A percentile compares a stretch with the other conserved stretches of the same genome.
phyloP scores from a whole-genome alignment of 805 yeast species.

The Candida ipomoeae region DNA sequence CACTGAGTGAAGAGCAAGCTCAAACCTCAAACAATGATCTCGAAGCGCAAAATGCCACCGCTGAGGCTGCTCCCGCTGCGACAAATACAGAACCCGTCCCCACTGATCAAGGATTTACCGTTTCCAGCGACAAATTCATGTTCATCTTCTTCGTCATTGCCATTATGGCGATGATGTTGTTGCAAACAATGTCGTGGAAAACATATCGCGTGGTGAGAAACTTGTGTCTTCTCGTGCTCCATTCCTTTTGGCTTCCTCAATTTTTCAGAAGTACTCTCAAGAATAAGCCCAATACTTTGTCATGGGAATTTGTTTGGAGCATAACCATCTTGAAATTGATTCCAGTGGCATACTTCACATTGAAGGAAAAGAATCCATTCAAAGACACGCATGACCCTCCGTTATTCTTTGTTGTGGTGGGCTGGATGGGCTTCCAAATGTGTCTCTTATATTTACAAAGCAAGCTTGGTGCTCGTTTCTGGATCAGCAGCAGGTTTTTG shows the following conservation, averaged over 20 bases:
- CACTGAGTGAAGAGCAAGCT: conserved; percentile 9
- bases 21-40: conserved; percentile 20
- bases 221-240: conserved; percentile 44
- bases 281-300: conserved; percentile 59
- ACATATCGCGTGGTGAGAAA: conserved; percentile 57
- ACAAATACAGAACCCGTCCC: neutral
- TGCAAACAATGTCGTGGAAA: conserved; percentile 63
- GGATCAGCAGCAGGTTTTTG: conserved; percentile 66
- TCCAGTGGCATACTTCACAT: conserved; percentile 64
- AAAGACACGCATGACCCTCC: conserved; percentile 60
- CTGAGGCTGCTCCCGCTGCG: neutral
- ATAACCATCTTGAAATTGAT: conserved; percentile 56
- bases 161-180: conserved; percentile 45
- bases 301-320: conserved; percentile 74
- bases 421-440: conserved; percentile 64
- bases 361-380: conserved; percentile 54
- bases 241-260: conserved; percentile 88
- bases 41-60: conserved; percentile 6
- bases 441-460: conserved; percentile 58
- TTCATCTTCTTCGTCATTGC: conserved; percentile 27
- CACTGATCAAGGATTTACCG: neutral
- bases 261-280: conserved; percentile 70
- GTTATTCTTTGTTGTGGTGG: conserved; percentile 42
- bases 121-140: conserved; percentile 12
- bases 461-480: conserved; percentile 73